Evolutionary conservation across 345 rosid species (phyloP).

Genomic region (Clausena lansium): DNA sequence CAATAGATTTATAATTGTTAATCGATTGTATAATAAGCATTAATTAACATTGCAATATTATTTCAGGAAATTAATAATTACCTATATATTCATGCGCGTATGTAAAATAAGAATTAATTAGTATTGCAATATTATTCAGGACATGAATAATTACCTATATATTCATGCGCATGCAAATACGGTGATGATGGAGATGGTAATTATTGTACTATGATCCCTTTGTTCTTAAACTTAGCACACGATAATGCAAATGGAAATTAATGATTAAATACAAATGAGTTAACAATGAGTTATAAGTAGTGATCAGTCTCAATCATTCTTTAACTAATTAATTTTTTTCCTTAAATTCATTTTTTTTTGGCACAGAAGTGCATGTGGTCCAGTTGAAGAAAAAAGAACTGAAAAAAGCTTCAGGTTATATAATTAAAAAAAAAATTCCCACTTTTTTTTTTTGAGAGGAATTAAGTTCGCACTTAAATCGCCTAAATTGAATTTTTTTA

Average conservation of each 20-base stretch:
- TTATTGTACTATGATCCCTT: not conserved
- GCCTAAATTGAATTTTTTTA: not conserved
- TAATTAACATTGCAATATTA: too few relatives aligned
- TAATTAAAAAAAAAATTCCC: not conserved
- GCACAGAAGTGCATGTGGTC: not conserved
- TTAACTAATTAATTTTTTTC: not conserved
- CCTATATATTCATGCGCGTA: too few relatives aligned
- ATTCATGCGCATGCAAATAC: not conserved
- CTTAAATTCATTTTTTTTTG: not conserved
- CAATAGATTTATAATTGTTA: too few relatives aligned
- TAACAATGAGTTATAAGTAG: not conserved
- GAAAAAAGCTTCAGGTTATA: not conserved
- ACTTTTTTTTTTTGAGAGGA: not conserved
- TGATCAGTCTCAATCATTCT: constrained; percentile 6
- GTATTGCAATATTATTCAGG: not conserved
- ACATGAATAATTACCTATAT: not conserved
- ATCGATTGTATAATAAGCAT: too few relatives aligned
- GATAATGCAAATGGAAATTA: not conserved
- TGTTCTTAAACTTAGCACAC: not conserved
- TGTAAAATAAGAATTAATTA: too few relatives aligned
- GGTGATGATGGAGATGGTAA: not conserved
- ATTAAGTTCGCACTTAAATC: not conserved
- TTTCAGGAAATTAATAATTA: too few relatives aligned
- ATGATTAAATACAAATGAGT: not conserved
- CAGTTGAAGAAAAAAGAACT: not conserved